Evolutionary conservation across 2,329 filamentous ascomycete species (phyloP).

Genomic region (Fusarium mangiferae): DNA sequence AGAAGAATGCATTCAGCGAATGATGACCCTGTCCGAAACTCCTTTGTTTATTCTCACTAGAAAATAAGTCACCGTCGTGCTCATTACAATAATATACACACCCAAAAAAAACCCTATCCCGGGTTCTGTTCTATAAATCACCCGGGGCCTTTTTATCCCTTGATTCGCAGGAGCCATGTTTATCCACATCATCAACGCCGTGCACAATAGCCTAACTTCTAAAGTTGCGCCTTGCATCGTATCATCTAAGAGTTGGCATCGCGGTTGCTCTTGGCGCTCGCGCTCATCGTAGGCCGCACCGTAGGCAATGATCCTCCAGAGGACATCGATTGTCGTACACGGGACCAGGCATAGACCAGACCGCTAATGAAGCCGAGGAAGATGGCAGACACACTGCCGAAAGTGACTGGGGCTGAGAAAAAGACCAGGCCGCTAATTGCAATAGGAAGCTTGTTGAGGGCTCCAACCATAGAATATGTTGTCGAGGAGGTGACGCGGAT

Average conservation of each 20-base stretch:
- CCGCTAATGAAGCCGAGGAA: constrained; percentile 90
- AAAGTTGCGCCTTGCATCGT: neutral
- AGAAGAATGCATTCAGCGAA: neutral
- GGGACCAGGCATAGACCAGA: constrained; percentile 77
- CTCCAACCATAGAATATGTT: constrained; percentile 98
- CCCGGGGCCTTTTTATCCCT: neutral
- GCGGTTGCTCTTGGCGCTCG: constrained; percentile 89
- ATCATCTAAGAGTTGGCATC: constrained; percentile 72
- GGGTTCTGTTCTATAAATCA: neutral
- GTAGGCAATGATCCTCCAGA: constrained; percentile 76
- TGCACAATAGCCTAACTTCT: neutral
- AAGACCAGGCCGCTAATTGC: constrained; percentile 92
- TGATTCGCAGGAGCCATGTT: neutral
- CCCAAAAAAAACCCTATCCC: constrained; percentile 4
- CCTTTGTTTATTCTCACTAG: constrained; percentile 16
- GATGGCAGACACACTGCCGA: constrained; percentile 92
- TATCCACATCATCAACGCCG: neutral
- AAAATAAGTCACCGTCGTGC: constrained; percentile 6
- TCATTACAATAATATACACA: constrained; percentile 31
- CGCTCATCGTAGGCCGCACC: constrained; percentile 76
- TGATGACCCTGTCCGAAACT: constrained; percentile 7
- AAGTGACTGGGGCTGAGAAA: constrained; percentile 92
- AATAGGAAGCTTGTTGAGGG: constrained; percentile 97
- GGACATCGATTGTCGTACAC: constrained; percentile 78
- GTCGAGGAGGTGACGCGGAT: constrained; percentile 97